Conservation (phyloP, 164 flowering plant species). For the Magnolia changhungtana region DNA sequence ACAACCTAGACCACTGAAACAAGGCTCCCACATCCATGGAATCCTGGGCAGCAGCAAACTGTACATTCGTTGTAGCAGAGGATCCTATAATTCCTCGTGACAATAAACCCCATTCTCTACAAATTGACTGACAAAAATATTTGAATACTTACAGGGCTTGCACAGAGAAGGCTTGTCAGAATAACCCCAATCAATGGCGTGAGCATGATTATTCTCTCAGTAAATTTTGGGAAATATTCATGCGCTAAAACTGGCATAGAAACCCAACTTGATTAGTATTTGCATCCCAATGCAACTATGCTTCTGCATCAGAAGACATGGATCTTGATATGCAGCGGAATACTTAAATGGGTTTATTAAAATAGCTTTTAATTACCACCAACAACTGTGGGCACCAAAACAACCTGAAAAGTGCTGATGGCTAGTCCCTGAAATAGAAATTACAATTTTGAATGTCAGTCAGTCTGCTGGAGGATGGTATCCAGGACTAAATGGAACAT, state of each 20-base stretch:
- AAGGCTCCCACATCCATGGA: too few species aligned
- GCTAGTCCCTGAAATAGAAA: conserved; percentile 74
- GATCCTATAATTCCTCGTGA: neutral
- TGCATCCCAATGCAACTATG: neutral
- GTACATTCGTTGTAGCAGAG: neutral
- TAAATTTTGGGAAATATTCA: conserved; percentile 89
- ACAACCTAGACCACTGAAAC: too few species aligned
- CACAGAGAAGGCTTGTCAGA: conserved; percentile 90
- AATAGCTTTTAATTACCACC: conserved; percentile 21
- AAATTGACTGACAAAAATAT: neutral
- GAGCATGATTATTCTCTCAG: conserved; percentile 65
- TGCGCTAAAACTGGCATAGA: conserved; percentile 67
- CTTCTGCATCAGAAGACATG: neutral
- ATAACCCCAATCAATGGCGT: conserved; percentile 94
- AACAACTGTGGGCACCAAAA: conserved; percentile 79
- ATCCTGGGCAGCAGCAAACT: neutral
- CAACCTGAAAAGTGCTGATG: conserved; percentile 96
- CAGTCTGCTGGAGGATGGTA: neutral
- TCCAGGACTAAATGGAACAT: too few species aligned
- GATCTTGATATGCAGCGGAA: neutral
- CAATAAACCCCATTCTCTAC: neutral
- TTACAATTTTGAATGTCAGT: neutral
- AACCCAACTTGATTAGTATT: conserved; percentile 1
- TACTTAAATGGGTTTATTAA: neutral
- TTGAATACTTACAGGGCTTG: conserved; percentile 85